Conservation (phyloP, 1,139 yeast genomes). For the Yamadazyma triangularis region DNA sequence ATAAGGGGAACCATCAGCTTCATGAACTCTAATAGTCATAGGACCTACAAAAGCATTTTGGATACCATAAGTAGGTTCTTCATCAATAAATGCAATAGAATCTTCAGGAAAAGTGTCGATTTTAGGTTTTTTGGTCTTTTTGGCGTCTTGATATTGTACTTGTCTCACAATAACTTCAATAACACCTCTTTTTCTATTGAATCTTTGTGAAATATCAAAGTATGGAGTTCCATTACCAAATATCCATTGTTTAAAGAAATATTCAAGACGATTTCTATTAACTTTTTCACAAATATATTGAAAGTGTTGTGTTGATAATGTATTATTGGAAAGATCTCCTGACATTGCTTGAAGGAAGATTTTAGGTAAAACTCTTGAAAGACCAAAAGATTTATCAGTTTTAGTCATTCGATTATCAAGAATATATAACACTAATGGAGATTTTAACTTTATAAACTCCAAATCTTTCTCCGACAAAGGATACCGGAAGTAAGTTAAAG, state of each 20-base stretch:
- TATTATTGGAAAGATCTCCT: slow-evolving; percentile 81
- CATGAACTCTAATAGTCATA: slow-evolving; percentile 94
- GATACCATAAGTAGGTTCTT: slow-evolving; percentile 32
- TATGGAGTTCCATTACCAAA: slow-evolving; percentile 86
- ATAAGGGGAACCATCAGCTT: slow-evolving; percentile 98
- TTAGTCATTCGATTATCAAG: slow-evolving; percentile 92
- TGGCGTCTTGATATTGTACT: slow-evolving; percentile 64
- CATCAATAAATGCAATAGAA: slow-evolving; percentile 38
- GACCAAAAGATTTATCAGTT: slow-evolving; percentile 90
- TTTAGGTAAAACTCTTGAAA: slow-evolving; percentile 88
- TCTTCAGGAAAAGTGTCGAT: slow-evolving; percentile 42
- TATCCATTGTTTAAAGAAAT: slow-evolving; percentile 92
- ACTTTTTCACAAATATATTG: slow-evolving; percentile 93
- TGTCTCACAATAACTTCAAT: slow-evolving; percentile 94
- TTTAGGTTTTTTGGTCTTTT: slow-evolving; percentile 25
- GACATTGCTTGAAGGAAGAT: slow-evolving; percentile 93
- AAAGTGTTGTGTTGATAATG: slow-evolving; percentile 76
- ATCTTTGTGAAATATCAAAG: slow-evolving; percentile 82
- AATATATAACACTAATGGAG: slow-evolving; percentile 82
- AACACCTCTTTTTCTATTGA: slow-evolving; percentile 89
- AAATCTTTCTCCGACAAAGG: slow-evolving; percentile 66
- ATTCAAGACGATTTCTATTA: slow-evolving; percentile 76
- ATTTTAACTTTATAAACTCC: slow-evolving; percentile 64
- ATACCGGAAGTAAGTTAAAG: slow-evolving; percentile 57
- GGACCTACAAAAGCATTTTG: slow-evolving; percentile 78